Percentiles rank a stretch among this genome's conserved stretches.
These are phyloP conservation scores for Hypoxylon intermedium DNA, from an alignment of 495 filamentous ascomycete species.

Conservation along the genomic window DNA sequence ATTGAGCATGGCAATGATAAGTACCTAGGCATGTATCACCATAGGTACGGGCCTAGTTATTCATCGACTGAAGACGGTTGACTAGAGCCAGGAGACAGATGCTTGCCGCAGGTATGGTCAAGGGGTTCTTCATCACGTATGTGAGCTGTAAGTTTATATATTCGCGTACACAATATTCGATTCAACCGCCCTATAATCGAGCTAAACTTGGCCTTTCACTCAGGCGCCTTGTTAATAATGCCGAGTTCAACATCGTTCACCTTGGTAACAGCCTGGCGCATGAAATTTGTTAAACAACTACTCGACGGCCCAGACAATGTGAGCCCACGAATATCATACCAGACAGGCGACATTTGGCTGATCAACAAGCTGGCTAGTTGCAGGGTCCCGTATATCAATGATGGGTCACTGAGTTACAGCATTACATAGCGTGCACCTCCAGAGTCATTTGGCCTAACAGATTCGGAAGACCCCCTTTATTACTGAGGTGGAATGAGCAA, in stretches of 20 bases:
- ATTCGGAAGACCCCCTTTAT: conserved; percentile 51
- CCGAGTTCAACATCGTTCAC: conserved; percentile 66
- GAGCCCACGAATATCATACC: conserved; percentile 70
- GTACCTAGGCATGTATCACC: conserved; percentile 67
- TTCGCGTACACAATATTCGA: background rate
- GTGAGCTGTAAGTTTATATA: conserved; percentile 27
- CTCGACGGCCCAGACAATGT: conserved; percentile 65
- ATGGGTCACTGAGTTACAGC: conserved; percentile 65
- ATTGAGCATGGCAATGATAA: conserved; percentile 59
- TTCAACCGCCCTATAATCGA: conserved; percentile 26
- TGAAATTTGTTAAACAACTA: conserved; percentile 65
- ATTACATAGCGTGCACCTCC: conserved; percentile 66
- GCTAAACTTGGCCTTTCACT: conserved; percentile 63
- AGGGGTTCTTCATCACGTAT: conserved; percentile 69
- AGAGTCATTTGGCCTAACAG: conserved; percentile 65
- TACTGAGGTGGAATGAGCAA: conserved; percentile 40
- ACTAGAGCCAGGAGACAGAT: no score
- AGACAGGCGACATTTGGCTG: conserved; percentile 65
- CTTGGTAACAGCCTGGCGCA: conserved; percentile 66
- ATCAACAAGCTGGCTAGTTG: conserved; percentile 70
- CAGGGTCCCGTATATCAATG: conserved; percentile 67
- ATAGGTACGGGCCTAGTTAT: background rate
- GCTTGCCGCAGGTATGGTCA: conserved; percentile 19
- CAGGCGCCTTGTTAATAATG: conserved; percentile 66
- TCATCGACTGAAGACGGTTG: no score